These are phyloP conservation scores for Rhizopogon sp. DNA, from an alignment of 768 basidiomycete genomes.

Conservation along the genomic window DNA sequence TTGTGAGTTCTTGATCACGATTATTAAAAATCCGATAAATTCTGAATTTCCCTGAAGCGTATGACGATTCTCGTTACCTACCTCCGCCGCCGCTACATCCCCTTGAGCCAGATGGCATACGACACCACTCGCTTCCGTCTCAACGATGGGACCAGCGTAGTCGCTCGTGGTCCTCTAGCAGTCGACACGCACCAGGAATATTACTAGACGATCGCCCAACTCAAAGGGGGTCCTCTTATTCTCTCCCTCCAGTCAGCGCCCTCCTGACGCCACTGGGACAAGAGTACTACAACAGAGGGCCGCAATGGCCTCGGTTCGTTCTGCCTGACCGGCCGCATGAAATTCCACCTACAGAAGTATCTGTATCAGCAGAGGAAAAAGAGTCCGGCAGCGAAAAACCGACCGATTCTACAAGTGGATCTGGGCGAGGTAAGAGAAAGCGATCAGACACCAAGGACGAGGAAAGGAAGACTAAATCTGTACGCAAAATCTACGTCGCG, in stretches of 20 bases:
- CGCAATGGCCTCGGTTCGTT: constrained; percentile 23
- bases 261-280: constrained; percentile 18
- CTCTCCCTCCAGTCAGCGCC: constrained; percentile 22
- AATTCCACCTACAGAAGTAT: neutral
- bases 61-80: constrained; percentile 13
- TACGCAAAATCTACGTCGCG: constrained; percentile 41
- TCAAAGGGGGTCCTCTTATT: constrained; percentile 15
- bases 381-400: constrained; percentile 1
- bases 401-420: neutral
- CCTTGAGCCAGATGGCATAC: constrained; percentile 15
- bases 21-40: neutral
- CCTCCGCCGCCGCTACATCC: constrained; percentile 9
- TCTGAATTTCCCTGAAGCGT: neutral
- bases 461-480: constrained; percentile 17
- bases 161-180: constrained; percentile 17
- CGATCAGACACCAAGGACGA: constrained; percentile 7
- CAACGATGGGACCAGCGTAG: constrained; percentile 21
- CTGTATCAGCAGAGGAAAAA: neutral
- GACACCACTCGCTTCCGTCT: constrained; percentile 21
- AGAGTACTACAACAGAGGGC: constrained; percentile 15
- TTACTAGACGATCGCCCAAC: constrained; percentile 12
- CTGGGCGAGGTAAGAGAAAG: constrained; percentile 2
- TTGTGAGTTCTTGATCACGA: neutral
- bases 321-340: constrained; percentile 16
- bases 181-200: constrained; percentile 5